A percentile compares a stretch with the other conserved stretches of the same genome.
Conservation (phyloP, 768 basidiomycete species). For the Imleria badia region DNA sequence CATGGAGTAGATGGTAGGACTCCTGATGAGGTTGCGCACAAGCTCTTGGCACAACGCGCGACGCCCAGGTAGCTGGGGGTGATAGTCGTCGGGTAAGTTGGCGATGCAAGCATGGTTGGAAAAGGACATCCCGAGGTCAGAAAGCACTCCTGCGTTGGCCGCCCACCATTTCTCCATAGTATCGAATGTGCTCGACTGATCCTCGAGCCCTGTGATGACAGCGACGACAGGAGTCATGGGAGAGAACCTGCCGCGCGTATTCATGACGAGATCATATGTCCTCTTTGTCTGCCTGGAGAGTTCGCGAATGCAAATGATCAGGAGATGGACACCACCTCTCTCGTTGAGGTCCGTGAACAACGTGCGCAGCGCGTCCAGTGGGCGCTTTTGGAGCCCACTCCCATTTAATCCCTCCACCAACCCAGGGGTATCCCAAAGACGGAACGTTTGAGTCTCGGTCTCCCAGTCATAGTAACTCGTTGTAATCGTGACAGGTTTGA, state of each 20-base stretch:
- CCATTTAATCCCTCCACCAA: constrained; percentile 25
- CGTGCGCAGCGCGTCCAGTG: constrained; percentile 19
- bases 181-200: constrained; percentile 9
- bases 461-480: constrained; percentile 15
- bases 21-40: constrained; percentile 20
- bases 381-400: constrained; percentile 14
- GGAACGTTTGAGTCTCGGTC: constrained; percentile 7
- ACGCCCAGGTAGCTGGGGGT: constrained; percentile 22
- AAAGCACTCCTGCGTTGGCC: constrained; percentile 29
- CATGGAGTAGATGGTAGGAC: too few species aligned
- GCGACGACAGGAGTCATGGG: constrained; percentile 24
- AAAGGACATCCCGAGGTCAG: constrained; percentile 30
- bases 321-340: constrained; percentile 23
- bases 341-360: constrained; percentile 24
- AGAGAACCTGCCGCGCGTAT: constrained; percentile 15
- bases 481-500: constrained; percentile 16
- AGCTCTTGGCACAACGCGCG: constrained; percentile 17
- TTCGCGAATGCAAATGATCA: constrained; percentile 29
- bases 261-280: constrained; percentile 18
- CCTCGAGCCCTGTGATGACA: constrained; percentile 34
- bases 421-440: constrained; percentile 34
- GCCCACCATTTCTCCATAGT: constrained; percentile 41
- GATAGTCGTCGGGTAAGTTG: constrained; percentile 22
- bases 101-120: constrained; percentile 41
- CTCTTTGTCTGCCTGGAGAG: constrained; percentile 16